Conservation (phyloP, 2,329 filamentous ascomycete genomes). For the Botryotinia convoluta region DNA sequence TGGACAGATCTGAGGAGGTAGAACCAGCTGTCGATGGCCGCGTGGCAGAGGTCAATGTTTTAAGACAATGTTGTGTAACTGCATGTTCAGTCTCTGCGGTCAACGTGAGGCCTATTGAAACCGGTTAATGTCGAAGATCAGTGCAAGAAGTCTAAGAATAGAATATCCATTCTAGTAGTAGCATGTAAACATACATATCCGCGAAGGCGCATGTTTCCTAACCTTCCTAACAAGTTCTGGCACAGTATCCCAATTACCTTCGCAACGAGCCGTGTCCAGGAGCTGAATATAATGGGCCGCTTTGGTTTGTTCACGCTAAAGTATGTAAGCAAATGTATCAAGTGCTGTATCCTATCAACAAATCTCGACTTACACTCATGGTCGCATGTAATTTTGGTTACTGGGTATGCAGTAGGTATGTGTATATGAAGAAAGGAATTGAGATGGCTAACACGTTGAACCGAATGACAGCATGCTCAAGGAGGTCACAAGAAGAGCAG, state of each 20-base stretch:
- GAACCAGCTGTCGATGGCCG: conserved; percentile 28
- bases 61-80: conserved; percentile 53
- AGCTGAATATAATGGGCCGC: conserved; percentile 76
- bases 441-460: conserved; percentile 13
- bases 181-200: conserved; percentile 65
- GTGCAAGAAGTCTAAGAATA: not conserved
- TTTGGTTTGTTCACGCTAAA: conserved; percentile 58
- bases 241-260: conserved; percentile 81
- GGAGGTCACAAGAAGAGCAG: conserved; percentile 13
- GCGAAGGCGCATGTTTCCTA: conserved; percentile 84
- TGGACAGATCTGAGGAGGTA: conserved; percentile 30
- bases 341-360: not conserved
- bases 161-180: not conserved
- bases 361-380: conserved; percentile 33
- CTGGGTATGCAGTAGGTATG: not conserved
- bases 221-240: conserved; percentile 90
- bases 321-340: conserved; percentile 13
- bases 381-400: conserved; percentile 23
- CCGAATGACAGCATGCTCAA: conserved; percentile 20
- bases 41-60: conserved; percentile 22
- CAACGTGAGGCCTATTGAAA: conserved; percentile 59
- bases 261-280: conserved; percentile 83
- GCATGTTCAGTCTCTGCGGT: conserved; percentile 68
- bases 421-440: not conserved
- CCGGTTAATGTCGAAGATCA: conserved; percentile 25